Conservation (phyloP, 2,329 filamentous ascomycete genomes). For the Coniochaeta sp. region DNA sequence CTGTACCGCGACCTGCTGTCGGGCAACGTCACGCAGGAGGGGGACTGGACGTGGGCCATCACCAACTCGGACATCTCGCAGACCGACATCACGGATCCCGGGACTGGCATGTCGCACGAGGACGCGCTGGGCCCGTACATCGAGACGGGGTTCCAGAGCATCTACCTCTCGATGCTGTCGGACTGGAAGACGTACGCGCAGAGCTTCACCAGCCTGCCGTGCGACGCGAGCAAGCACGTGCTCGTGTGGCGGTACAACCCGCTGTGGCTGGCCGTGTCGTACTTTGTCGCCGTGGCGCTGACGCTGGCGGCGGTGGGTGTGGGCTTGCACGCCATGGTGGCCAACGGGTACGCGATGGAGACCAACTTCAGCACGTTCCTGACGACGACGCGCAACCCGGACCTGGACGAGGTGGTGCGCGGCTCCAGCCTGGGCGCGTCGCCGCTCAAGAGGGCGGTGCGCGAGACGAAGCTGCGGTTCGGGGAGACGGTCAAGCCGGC, state of each 20-base stretch:
- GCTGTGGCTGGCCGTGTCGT: constrained; percentile 9
- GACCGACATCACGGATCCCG: constrained; percentile 2
- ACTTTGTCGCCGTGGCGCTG: constrained; percentile 7
- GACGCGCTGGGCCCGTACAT: constrained; percentile 3
- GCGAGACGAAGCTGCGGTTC: constrained; percentile 7
- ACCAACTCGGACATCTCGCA: constrained; percentile 7
- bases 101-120: neutral
- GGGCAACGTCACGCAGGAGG: constrained; percentile 7
- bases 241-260: constrained; percentile 11
- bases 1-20: constrained; percentile 7
- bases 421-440: constrained; percentile 5
- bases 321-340: constrained; percentile 6
- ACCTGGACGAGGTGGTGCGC: constrained; percentile 5
- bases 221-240: constrained; percentile 1
- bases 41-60: neutral
- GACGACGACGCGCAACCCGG: constrained; percentile 7
- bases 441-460: constrained; percentile 6
- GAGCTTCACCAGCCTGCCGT: neutral
- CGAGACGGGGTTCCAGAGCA: constrained; percentile 4
- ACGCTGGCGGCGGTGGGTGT: constrained; percentile 5
- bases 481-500: constrained; percentile 4
- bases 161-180: constrained; percentile 8
- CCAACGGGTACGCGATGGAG: constrained; percentile 7
- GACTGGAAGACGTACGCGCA: constrained; percentile 5
- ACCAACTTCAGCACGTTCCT: constrained; percentile 7